Percentiles rank a stretch among this genome's conserved stretches.
Evolutionary conservation across 2,329 filamentous ascomycete species (phyloP).

Genomic region (Scytalidium sp.): DNA sequence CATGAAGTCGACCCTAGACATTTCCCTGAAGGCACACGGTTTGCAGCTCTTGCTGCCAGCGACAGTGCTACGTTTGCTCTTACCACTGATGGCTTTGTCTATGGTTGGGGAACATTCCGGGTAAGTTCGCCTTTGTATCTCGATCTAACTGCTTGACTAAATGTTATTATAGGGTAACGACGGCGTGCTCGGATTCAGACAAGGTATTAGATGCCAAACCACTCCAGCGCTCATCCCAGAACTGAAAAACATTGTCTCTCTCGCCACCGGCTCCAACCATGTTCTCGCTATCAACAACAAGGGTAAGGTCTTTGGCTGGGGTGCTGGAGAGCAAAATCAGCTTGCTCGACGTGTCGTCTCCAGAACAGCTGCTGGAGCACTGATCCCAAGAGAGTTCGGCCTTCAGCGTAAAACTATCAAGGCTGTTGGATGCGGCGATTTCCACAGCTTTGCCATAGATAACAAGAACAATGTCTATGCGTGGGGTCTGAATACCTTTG

Average conservation of each 20-base stretch:
- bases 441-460: constrained; percentile 76
- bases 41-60: constrained; percentile 65
- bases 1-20: constrained; percentile 53
- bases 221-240: constrained; percentile 51
- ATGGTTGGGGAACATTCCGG: constrained; percentile 82
- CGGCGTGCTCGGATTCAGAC: constrained; percentile 55
- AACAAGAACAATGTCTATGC: constrained; percentile 68
- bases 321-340: constrained; percentile 65
- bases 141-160: constrained; percentile 12
- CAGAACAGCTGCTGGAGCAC: constrained; percentile 19
- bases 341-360: constrained; percentile 48
- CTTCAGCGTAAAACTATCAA: constrained; percentile 23
- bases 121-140: constrained; percentile 36
- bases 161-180: constrained; percentile 52
- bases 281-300: constrained; percentile 56
- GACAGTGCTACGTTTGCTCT: constrained; percentile 76
- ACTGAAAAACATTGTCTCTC: constrained; percentile 51
- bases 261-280: constrained; percentile 56
- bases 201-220: constrained; percentile 19
- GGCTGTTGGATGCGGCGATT: constrained; percentile 59
- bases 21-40: constrained; percentile 59
- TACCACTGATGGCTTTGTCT: constrained; percentile 72
- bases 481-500: constrained; percentile 88
- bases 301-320: constrained; percentile 61
- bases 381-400: constrained; percentile 29